These are phyloP conservation scores for Cryptococcus depauperatus DNA, from an alignment of 1,284 basidiomycete species.

Conservation along the genomic window DNA sequence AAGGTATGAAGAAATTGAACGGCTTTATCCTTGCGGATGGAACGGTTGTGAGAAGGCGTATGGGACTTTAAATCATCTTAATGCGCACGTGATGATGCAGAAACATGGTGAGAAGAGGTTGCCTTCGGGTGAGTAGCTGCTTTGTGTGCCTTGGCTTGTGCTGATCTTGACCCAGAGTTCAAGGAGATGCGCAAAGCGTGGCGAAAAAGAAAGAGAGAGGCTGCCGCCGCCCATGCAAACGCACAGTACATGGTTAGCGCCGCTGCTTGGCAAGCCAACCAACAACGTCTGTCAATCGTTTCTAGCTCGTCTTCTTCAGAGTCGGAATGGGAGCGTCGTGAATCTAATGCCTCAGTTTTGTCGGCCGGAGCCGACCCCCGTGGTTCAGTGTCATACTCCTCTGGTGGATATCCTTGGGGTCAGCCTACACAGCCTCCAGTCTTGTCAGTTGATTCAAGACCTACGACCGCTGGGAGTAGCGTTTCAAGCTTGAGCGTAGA, in stretches of 20 bases:
- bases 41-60: constrained; percentile 52
- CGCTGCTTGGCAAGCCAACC: constrained; percentile 6
- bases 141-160: not conserved
- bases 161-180: constrained; percentile 61
- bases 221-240: constrained; percentile 38
- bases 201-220: constrained; percentile 83
- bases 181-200: constrained; percentile 94
- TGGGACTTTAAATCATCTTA: constrained; percentile 52
- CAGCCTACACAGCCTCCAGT: not conserved
- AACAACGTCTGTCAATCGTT: constrained; percentile 13
- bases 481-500: constrained; percentile 1
- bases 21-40: constrained; percentile 51
- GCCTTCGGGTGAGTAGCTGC: constrained; percentile 45
- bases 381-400: not conserved
- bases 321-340: constrained; percentile 26
- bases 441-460: not conserved
- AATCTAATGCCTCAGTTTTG: constrained; percentile 16
- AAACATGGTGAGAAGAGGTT: constrained; percentile 52
- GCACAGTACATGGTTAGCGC: constrained; percentile 13
- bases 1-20: constrained; percentile 51
- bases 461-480: not conserved
- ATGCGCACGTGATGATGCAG: constrained; percentile 53
- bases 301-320: constrained; percentile 19
- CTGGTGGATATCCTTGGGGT: not conserved
- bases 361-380: constrained; percentile 13